Evolutionary conservation across 2,329 filamentous ascomycete species (phyloP), one percentile per base, ranked within the genome.

Genomic region (Aspergillus sp.): DNA sequence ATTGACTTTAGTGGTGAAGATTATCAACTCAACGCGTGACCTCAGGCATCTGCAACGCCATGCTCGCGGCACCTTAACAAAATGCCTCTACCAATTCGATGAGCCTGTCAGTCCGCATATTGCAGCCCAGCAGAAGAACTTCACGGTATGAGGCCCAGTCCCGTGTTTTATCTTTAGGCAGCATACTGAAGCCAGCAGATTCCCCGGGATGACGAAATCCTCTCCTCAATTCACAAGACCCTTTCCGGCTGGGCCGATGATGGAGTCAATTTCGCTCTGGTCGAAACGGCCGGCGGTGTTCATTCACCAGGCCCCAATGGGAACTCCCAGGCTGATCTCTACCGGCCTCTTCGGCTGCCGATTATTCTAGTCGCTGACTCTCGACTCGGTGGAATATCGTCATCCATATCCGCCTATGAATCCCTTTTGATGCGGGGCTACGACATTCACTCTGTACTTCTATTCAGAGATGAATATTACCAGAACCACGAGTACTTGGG

Each of bases 201-300:
- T 8, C 76, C 81, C 1, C 78, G 79, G 1, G 79, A 84, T 1
- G 72, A 80, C 12, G 72, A 78, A 1, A 77, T 89, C 1, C 68
- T 87, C 4, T 66, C 73, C 2, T 74, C 76, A 7, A 78, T 87
- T 33, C 76, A 80, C 48, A 68, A 75, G 37, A 73, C 77, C 6
- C 70, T 81, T 19, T 68, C 72, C 19, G 62, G 63, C 51, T 72
- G 73, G 64, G 68, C 78, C 27, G 64, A 56, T 55, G 67, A 58
- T 47, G 68, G 67, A 51, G 64, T 77, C 46, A 83, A 83, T n/a
- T 85, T 87, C 73, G 76, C 90, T 1, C 81, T 96, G 47, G 79
- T 95, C 46, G 91, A 96, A 71, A 95, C 91, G 2, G 90, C 91
- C 1, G 91, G 90, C 1, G 91, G 91, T 1, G 89, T 93, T 0